Evolutionary conservation across 345 rosid species (phyloP).

Genomic region (Heritiera fomes): DNA sequence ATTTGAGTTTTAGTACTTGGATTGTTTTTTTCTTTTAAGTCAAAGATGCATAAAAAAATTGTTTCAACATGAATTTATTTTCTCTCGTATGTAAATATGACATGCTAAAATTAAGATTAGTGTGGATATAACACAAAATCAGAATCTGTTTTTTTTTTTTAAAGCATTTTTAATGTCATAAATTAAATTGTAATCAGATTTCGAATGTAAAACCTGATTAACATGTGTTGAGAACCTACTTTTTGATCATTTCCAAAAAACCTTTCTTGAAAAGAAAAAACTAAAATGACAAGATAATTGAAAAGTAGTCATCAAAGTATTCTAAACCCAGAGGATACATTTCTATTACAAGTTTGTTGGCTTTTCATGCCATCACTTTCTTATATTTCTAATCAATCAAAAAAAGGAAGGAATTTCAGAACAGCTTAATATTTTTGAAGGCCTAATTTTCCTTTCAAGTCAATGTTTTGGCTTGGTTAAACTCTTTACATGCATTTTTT

Average conservation of each 20-base stretch:
- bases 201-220: not conserved
- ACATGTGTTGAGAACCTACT: not conserved
- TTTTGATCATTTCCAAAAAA: no score
- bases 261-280: no score
- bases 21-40: no score
- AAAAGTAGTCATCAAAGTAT: no score
- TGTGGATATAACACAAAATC: no score
- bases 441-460: not conserved
- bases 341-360: not conserved
- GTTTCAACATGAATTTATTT: no score
- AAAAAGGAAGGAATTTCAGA: not conserved
- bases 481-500: not conserved
- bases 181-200: not conserved
- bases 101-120: no score
- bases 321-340: not conserved
- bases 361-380: not conserved
- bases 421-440: not conserved
- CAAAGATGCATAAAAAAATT: no score
- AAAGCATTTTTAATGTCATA: not conserved
- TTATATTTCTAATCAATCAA: not conserved
- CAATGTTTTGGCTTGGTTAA: not conserved
- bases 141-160: no score
- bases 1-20: no score
- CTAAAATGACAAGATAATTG: not conserved
- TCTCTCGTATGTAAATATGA: no score